Conservation (phyloP, 768 basidiomycete genomes). For the Lactarius tabidus region DNA sequence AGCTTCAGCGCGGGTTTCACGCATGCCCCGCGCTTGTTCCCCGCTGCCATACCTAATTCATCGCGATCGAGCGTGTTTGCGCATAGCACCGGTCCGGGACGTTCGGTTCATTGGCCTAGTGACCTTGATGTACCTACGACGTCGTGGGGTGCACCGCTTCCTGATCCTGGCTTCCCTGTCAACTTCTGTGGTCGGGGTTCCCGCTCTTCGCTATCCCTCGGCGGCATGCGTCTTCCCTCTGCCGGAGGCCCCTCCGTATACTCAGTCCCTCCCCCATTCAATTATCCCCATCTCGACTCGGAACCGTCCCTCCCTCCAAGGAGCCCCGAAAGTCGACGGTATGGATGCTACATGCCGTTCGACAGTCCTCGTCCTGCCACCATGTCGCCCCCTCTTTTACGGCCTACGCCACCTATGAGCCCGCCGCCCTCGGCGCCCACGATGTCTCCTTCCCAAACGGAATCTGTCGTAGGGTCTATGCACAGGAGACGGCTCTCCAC, state of each 20-base stretch:
- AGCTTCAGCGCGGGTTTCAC: constrained; percentile 17
- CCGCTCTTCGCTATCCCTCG: constrained; percentile 2
- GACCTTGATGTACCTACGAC: constrained; percentile 4
- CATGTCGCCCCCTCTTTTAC: neutral
- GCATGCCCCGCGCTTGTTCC: constrained; percentile 18
- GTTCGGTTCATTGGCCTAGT: constrained; percentile 22
- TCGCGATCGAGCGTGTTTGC: constrained; percentile 16
- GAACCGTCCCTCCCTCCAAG: neutral
- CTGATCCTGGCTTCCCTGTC: neutral
- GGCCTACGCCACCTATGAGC: neutral
- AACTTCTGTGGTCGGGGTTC: neutral
- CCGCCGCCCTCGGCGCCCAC: neutral
- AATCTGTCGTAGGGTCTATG: constrained; percentile 15
- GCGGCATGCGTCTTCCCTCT: too few species aligned
- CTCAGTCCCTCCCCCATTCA: neutral
- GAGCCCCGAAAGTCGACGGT: neutral
- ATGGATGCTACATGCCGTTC: neutral
- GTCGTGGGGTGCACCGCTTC: neutral
- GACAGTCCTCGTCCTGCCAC: neutral
- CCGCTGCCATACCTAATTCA: constrained; percentile 14
- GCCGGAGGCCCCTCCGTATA: neutral
- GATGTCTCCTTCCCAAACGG: constrained; percentile 2
- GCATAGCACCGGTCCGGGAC: constrained; percentile 12
- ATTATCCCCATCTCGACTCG: neutral
- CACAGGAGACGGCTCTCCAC: constrained; percentile 5